Evolutionary conservation across 2,329 filamentous ascomycete genomes (phyloP), one percentile per base, ranked within the genome.

Genomic region (Colletotrichum cuscutae): DNA sequence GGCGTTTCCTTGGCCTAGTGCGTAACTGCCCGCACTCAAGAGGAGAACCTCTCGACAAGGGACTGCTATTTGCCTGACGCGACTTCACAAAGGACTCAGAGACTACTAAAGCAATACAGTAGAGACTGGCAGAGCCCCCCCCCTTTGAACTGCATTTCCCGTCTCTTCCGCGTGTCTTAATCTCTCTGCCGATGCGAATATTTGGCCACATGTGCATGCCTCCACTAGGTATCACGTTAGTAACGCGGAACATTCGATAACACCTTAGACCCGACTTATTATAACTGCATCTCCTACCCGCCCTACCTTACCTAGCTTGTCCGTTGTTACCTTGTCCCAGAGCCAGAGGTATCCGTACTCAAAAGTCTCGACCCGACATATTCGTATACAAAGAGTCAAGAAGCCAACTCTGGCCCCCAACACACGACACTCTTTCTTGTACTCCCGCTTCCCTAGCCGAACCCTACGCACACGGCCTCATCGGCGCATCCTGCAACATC

Each of bases 381-480:
- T 42, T 42, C 37, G 37, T 19, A 42, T 42, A 15, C 37, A 19
- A 42, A 42, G 37, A 42, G 37, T 42, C 37, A 42, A 42, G 37
- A 42, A 19, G 12, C 35, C 28, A 32, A 64, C 30, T 32, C 46
- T 13, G 53, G 19, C 46, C 53, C 15, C 35, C 35, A 52, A 53
- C 57, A 42, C 54, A 37, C 28, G 15, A 7, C 37, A 42, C 37
- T 42, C 37, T 28, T 19, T 42, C 37, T 28, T 19, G 37, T 42
- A 49, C 8, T 49, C 42, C 46, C 61, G 15, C 26, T 42, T 58
- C 19, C 46, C 24, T 52, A 61, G 37, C 49, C 64, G 49, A 62
- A 57, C 64, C 26, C 67, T 65, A 46, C 52, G 57, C 32, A 30
- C 26, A 68, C 69, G 52, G 24, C 42, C 54, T 12, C 68, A 42